Percentiles rank a stretch among this genome's conserved stretches.
phyloP scores from a whole-genome alignment of 176 grass and related monocot genomes.

The Pontederia paniculata region DNA sequence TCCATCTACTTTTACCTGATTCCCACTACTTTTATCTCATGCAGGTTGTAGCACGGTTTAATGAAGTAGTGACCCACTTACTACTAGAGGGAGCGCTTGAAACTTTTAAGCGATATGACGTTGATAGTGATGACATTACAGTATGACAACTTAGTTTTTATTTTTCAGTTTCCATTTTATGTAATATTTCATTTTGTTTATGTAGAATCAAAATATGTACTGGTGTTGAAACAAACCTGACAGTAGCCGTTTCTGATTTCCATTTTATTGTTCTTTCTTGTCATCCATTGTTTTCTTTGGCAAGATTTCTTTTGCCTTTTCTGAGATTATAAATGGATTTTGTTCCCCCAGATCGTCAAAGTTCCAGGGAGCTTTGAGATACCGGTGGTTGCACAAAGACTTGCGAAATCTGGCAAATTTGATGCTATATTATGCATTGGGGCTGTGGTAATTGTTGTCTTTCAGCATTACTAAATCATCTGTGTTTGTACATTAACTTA shows the following conservation, averaged over 20 bases:
- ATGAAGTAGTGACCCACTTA: conserved; percentile 74
- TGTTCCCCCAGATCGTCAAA: conserved; percentile 53
- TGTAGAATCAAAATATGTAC: too few relatives aligned
- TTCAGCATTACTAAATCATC: neutral
- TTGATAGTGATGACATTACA: conserved; percentile 74
- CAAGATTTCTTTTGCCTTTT: neutral
- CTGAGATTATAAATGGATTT: neutral
- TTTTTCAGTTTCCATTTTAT: too few relatives aligned
- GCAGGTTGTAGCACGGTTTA: conserved; percentile 95
- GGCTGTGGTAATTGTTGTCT: conserved; percentile 58
- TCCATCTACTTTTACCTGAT: neutral
- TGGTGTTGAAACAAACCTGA: too few relatives aligned
- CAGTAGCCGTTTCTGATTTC: too few relatives aligned
- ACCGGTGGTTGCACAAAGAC: conserved; percentile 78
- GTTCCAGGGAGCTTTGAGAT: conserved; percentile 99
- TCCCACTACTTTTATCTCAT: neutral
- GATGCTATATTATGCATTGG: conserved; percentile 94
- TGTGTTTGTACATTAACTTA: too few relatives aligned
- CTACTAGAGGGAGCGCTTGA: conserved; percentile 80
- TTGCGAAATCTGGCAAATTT: conserved; percentile 75
- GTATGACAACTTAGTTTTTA: conserved; percentile 26
- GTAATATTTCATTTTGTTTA: too few relatives aligned
- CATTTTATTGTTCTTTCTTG: too few relatives aligned
- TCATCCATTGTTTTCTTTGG: neutral
- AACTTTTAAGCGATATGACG: conserved; percentile 60